Evolutionary conservation across 2,329 filamentous ascomycete genomes (phyloP).

Genomic region (Sporothrix luriei): DNA sequence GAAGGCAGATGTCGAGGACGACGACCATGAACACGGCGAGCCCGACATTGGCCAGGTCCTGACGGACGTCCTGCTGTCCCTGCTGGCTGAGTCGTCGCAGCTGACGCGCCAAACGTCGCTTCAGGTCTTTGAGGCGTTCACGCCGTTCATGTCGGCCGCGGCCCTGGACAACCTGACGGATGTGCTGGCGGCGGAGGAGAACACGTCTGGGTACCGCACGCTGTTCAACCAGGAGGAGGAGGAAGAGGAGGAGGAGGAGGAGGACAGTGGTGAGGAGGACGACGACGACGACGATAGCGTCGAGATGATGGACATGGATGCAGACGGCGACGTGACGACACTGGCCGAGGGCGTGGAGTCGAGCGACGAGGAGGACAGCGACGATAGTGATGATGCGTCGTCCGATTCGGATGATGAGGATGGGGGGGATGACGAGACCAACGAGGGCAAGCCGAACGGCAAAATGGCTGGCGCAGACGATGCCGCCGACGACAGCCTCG

Average conservation of each 20-base stretch:
- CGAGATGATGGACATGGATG: conserved; percentile 48
- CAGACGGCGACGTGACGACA: conserved; percentile 47
- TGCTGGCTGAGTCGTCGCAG: conserved; percentile 81
- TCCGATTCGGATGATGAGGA: conserved; percentile 48
- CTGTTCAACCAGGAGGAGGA: conserved; percentile 69
- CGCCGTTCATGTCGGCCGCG: conserved; percentile 69
- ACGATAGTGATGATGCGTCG: conserved; percentile 41
- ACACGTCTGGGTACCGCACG: conserved; percentile 77
- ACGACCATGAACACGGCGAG: conserved; percentile 26
- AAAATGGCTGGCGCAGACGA: conserved; percentile 42
- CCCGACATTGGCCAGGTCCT: conserved; percentile 67
- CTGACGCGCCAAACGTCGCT: conserved; percentile 84
- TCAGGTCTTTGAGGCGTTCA: conserved; percentile 84
- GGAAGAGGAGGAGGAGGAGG: conserved; percentile 48
- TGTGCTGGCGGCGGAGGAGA: conserved; percentile 78
- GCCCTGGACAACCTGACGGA: conserved; percentile 68
- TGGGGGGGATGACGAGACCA: conserved; percentile 34
- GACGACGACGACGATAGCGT: conserved; percentile 50
- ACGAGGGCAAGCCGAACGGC: conserved; percentile 8
- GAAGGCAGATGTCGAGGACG: conserved; percentile 29
- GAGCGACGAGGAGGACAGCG: conserved; percentile 46
- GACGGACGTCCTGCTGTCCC: conserved; percentile 86
- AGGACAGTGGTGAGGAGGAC: conserved; percentile 47
- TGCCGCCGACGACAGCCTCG: conserved; percentile 47
- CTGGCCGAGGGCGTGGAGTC: conserved; percentile 48